Base-by-base conservation (phyloP, 129 eudicot species). In the Oenanthe sinensis region DNA sequence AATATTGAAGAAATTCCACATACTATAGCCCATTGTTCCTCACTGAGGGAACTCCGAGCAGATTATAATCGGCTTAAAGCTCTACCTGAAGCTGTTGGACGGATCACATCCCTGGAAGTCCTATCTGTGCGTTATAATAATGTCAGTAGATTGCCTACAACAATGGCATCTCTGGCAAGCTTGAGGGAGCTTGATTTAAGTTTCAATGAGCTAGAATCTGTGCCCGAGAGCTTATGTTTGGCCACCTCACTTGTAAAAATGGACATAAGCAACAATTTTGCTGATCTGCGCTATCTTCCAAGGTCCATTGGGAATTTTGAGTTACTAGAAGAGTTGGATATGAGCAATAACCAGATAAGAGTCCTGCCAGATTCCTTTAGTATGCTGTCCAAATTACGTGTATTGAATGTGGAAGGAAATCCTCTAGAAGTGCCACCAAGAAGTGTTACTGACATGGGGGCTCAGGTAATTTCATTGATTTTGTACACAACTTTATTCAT, bases 301-400 rank as follows among this genome's bases (percentile, higher is more conserved):
- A 86, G 97, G 89, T 93, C 98, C 70, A 89, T 93, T 46, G 98
- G 98, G 55, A 93, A 93, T 78, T 97, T 93, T 62, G 98, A 91
- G 79, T 85, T 82, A 85, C 84, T 93, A 55, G 98, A 93, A 78
- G 98, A 80, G 82, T 81, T 93, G 86, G 85, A 87, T 82, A 91
- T 88, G 79, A 85, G 89, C 72, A 93, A 93, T 46, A 93, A 89
- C 78, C 97, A 93, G 82, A 93, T 93, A 80, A 83, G 91, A 71
- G 62, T 20, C 39, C 91, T 93, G 75, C 98, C 97, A 0, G 98
- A 93, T 75, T 93, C 98, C 33, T 89, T 93, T n/a, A 76, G 89
- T 81, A 79, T 91, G 90, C 83, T 93, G 52, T 75, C 91, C 5
- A 75, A 75, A 71, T 79, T 93, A 39, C 90, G 91, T 19, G 90